A percentile compares a stretch with the other conserved stretches of the same genome.
These are phyloP conservation scores for Moesziomyces parantarcticus DNA, from an alignment of 1,284 basidiomycete species.

Conservation along the genomic window DNA sequence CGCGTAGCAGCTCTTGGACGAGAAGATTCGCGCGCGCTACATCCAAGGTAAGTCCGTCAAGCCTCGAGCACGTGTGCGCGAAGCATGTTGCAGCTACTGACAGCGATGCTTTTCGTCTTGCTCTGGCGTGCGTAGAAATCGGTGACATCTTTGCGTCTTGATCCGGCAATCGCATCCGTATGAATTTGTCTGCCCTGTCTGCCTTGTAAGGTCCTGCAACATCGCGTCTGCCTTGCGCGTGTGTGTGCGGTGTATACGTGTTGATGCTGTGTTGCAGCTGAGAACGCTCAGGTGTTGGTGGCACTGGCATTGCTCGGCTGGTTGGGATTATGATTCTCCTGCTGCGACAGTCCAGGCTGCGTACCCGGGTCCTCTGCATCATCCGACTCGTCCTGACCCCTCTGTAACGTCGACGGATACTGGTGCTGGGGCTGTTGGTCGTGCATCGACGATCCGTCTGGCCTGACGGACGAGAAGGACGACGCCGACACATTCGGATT, in stretches of 20 bases:
- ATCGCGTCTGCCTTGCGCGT: background rate
- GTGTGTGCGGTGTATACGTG: no score
- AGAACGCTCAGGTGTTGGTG: slow-evolving; percentile 18
- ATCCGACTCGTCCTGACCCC: slow-evolving; percentile 1
- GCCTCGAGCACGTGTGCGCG: background rate
- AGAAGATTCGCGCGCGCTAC: slow-evolving; percentile 53
- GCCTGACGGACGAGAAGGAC: slow-evolving; percentile 38
- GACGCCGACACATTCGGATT: slow-evolving; percentile 38
- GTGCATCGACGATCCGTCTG: slow-evolving; percentile 34
- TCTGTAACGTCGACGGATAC: slow-evolving; percentile 5
- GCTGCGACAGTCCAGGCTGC: slow-evolving; percentile 43
- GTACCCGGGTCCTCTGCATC: slow-evolving; percentile 34
- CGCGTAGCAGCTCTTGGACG: slow-evolving; percentile 39
- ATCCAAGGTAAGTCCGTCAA: slow-evolving; percentile 44
- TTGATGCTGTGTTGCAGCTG: background rate
- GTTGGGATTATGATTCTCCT: slow-evolving; percentile 50
- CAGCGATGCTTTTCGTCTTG: background rate
- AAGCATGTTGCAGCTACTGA: background rate
- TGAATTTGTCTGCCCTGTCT: no score
- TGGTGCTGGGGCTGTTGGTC: slow-evolving; percentile 26
- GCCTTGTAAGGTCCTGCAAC: no score
- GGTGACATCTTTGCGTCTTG: slow-evolving; percentile 48
- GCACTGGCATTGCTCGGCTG: slow-evolving; percentile 13
- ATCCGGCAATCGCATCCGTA: background rate
- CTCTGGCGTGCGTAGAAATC: slow-evolving; percentile 31